Conservation (phyloP, 768 basidiomycete genomes). For the Mycena maculata region DNA sequence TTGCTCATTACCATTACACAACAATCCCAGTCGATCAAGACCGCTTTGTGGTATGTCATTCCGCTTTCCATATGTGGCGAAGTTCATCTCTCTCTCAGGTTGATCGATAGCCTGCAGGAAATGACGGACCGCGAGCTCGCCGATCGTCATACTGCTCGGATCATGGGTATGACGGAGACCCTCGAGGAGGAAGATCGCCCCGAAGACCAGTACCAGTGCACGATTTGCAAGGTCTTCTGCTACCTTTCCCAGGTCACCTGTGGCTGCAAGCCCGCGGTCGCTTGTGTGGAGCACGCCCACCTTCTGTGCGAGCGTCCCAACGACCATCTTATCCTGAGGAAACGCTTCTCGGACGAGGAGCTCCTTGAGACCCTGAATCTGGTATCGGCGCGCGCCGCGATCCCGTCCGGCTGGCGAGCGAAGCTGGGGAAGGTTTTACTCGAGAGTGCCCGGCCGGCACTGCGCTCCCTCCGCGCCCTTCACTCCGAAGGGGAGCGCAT, state of each 20-base stretch:
- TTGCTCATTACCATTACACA: constrained; percentile 97
- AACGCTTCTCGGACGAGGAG: constrained; percentile 85
- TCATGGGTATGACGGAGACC: constrained; percentile 70
- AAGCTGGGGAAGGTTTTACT: constrained; percentile 75
- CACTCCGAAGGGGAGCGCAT: constrained; percentile 92
- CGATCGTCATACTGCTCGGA: constrained; percentile 72
- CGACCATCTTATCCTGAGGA: constrained; percentile 71
- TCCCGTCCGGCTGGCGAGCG: constrained; percentile 80
- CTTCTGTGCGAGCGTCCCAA: constrained; percentile 73
- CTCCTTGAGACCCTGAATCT: constrained; percentile 73
- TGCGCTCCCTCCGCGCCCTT: constrained; percentile 84
- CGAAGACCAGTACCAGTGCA: constrained; percentile 97
- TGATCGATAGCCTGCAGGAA: constrained; percentile 83
- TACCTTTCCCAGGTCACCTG: constrained; percentile 95
- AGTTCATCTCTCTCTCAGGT: constrained; percentile 60
- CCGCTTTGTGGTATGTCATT: constrained; percentile 85
- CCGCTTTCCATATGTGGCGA: neutral
- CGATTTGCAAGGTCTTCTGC: constrained; percentile 91
- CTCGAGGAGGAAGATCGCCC: constrained; percentile 83
- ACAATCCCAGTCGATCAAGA: constrained; percentile 91
- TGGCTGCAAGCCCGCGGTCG: constrained; percentile 79
- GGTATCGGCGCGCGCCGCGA: constrained; percentile 75
- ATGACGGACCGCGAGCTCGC: constrained; percentile 89
- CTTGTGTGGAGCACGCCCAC: constrained; percentile 87
- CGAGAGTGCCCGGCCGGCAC: constrained; percentile 76